Conservation (phyloP, 495 filamentous ascomycete species). For the Daldinia decipiens region DNA sequence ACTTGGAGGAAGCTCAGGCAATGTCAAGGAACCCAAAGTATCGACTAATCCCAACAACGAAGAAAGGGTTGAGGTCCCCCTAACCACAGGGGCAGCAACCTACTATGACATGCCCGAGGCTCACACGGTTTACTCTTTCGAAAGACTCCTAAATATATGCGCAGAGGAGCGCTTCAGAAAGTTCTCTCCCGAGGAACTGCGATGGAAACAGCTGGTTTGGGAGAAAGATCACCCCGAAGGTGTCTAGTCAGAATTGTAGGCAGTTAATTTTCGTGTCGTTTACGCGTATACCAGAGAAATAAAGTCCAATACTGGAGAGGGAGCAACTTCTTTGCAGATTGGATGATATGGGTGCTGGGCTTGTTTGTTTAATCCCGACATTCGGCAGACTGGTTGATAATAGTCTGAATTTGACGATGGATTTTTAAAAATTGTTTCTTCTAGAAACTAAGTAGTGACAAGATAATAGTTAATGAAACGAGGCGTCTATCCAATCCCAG, state of each 20-base stretch:
- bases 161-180: background rate
- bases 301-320: background rate
- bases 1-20: background rate
- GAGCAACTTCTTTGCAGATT: background rate
- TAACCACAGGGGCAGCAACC: background rate
- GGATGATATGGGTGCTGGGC: background rate
- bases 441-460: background rate
- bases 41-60: background rate
- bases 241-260: background rate
- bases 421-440: background rate
- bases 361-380: background rate
- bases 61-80: background rate
- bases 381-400: background rate
- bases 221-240: background rate
- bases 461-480: background rate
- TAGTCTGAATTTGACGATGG: background rate
- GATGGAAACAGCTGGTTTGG: conserved; percentile 9
- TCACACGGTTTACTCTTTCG: background rate
- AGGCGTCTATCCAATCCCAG: background rate
- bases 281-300: background rate
- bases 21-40: background rate
- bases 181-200: conserved; percentile 19
- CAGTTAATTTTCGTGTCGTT: background rate
- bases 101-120: background rate
- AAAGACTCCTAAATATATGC: conserved; percentile 1